Conservation (phyloP, 805 yeast species). For the Candida sonorensis region DNA sequence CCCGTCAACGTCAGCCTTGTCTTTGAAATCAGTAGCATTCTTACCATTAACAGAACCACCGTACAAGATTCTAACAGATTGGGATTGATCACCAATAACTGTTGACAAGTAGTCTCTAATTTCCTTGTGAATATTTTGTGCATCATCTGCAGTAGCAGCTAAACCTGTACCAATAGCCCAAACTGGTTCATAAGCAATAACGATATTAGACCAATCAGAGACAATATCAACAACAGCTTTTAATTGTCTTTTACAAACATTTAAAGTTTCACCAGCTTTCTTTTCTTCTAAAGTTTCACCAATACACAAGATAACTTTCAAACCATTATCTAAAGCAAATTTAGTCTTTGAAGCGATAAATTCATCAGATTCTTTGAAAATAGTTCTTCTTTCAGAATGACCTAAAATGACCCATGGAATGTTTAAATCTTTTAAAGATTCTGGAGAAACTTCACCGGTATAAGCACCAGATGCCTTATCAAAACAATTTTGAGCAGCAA, state of each 20-base stretch:
- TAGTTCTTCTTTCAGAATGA: conserved; percentile 97
- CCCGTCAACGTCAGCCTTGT: conserved; percentile 92
- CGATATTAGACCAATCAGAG: conserved; percentile 83
- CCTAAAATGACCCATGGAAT: conserved; percentile 94
- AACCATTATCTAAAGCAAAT: conserved; percentile 85
- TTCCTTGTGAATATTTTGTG: conserved; percentile 87
- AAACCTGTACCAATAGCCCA: conserved; percentile 99
- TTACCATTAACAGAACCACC: conserved; percentile 98
- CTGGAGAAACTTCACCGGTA: conserved; percentile 95
- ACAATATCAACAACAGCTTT: conserved; percentile 78
- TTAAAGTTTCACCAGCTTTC: conserved; percentile 78
- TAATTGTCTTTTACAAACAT: conserved; percentile 84
- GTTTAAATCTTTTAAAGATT: conserved; percentile 83
- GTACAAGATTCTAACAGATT: conserved; percentile 80
- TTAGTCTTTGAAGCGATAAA: conserved; percentile 90
- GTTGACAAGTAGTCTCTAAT: conserved; percentile 78
- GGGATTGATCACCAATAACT: conserved; percentile 79
- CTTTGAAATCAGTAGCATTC: conserved; percentile 86
- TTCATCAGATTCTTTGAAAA: conserved; percentile 85
- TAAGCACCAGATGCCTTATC: conserved; percentile 88
- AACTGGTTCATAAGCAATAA: conserved; percentile 97
- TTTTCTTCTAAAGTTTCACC: conserved; percentile 98
- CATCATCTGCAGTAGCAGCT: conserved; percentile 98
- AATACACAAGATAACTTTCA: conserved; percentile 90
- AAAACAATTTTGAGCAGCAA: conserved; percentile 90